These are phyloP conservation scores for Wickerhamiella allomyrinae DNA, from an alignment of 805 yeast species.

Conservation along the genomic window DNA sequence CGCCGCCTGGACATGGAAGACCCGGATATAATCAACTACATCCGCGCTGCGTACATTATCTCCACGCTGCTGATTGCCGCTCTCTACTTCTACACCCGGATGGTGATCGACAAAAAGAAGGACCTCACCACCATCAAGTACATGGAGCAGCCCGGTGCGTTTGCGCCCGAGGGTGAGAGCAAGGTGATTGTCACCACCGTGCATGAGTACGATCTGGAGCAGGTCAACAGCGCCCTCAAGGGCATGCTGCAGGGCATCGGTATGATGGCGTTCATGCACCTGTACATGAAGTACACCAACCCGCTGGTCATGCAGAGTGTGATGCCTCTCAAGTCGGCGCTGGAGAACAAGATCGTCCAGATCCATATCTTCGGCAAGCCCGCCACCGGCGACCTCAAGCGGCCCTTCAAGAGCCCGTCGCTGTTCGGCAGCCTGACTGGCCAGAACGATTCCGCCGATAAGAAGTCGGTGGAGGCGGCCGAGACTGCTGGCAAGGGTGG, in stretches of 20 bases:
- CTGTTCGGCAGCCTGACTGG: conserved; percentile 47
- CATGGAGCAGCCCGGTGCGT: conserved; percentile 68
- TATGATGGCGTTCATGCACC: conserved; percentile 97
- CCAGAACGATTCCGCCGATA: conserved; percentile 55
- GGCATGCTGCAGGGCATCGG: conserved; percentile 79
- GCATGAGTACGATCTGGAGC: conserved; percentile 85
- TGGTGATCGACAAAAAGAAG: conserved; percentile 54
- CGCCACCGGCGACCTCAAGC: conserved; percentile 80
- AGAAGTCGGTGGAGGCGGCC: conserved; percentile 70
- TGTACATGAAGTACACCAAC: conserved; percentile 93
- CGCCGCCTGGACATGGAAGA: conserved; percentile 80
- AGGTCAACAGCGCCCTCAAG: conserved; percentile 65
- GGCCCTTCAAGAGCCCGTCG: conserved; percentile 88
- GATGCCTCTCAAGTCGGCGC: conserved; percentile 76
- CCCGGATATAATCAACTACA: conserved; percentile 56
- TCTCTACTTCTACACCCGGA: conserved; percentile 52
- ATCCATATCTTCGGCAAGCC: conserved; percentile 75
- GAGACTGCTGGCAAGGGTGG: conserved; percentile 73
- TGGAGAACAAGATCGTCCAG: conserved; percentile 81
- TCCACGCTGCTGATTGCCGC: conserved; percentile 52
- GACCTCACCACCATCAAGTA: conserved; percentile 82
- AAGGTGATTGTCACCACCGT: conserved; percentile 80
- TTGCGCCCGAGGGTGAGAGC: conserved; percentile 55
- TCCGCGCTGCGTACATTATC: conserved; percentile 55
- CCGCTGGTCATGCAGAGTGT: conserved; percentile 92